These are phyloP conservation scores for Candida tibetensis DNA, from an alignment of 805 yeast genomes.

Conservation along the genomic window DNA sequence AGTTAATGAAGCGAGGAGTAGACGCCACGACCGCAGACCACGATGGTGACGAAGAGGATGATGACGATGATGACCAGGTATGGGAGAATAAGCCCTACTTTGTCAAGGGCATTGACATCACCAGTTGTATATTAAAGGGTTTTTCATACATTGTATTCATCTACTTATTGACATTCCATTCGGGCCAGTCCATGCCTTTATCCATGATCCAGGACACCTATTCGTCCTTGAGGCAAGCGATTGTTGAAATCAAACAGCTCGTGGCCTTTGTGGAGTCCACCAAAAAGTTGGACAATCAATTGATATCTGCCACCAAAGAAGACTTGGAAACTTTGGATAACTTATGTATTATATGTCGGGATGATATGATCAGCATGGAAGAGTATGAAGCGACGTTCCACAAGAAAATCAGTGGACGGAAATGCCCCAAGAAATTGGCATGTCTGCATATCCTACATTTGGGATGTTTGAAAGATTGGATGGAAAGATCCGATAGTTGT, in stretches of 20 bases:
- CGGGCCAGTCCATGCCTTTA: constrained; percentile 32
- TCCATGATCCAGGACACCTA: constrained; percentile 43
- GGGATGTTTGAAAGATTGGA: constrained; percentile 90
- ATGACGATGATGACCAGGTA: constrained; percentile 51
- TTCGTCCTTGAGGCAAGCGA: constrained; percentile 37
- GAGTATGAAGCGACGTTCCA: constrained; percentile 25
- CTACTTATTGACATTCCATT: constrained; percentile 33
- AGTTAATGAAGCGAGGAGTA: constrained; percentile 31
- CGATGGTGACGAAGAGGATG: constrained; percentile 14
- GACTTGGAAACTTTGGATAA: constrained; percentile 59
- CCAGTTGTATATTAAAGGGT: constrained; percentile 41
- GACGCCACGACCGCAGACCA: constrained; percentile 1
- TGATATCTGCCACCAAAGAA: constrained; percentile 58
- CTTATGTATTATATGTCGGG: constrained; percentile 86
- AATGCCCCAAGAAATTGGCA: constrained; percentile 67
- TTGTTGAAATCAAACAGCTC: constrained; percentile 39
- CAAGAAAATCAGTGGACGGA: constrained; percentile 30
- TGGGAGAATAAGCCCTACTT: constrained; percentile 73
- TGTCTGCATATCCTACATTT: constrained; percentile 89
- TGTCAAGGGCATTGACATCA: constrained; percentile 55
- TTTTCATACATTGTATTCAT: constrained; percentile 29
- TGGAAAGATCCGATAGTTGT: constrained; percentile 87
- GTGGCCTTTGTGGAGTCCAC: constrained; percentile 53
- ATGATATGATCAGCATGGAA: constrained; percentile 64
- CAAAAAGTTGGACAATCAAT: constrained; percentile 59